Evolutionary conservation across 495 filamentous ascomycete genomes (phyloP), one percentile per base, ranked within the genome.

Genomic region (Xylaria bambusicola): DNA sequence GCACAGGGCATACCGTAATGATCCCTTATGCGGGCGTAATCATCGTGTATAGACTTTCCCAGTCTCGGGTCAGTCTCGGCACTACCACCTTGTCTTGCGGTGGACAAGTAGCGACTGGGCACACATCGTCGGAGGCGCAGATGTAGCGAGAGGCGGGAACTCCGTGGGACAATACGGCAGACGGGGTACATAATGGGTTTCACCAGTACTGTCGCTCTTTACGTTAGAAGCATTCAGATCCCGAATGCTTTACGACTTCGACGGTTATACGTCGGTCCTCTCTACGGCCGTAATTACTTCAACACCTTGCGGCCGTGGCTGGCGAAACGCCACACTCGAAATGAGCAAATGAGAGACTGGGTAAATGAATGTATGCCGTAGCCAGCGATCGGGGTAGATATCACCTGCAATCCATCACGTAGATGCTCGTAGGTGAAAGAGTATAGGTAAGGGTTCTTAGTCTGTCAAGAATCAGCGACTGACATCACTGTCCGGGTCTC

Each of bases 21-120:
- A 18, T 87, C 82, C 40, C 82, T 83, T 23, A 96, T 76, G 17
- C 75, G 68, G 4, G 91, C 89, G 72, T 89, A 97, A 53, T 95
- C 87, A 69, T 93, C 85, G 48, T 79, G 75, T 62, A 96, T 87
- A n/a, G 86, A 75, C 56, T 80, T 85, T 6, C 86, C 92, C 31
- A 88, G 66, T 49, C 86, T 86, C 9, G 87, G 84, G 62, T 90
- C 87, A 26, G 67, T 59, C 3, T 58, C 58, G 0, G 67, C 27
- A 17, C 70, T 68, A 44, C 70, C 65, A 60, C 71, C 60, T 26
- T 58, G 53, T 47, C 66, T 65, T 2, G 33, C 35, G 10, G 40
- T 58, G 17, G 53, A 36, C 8, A 44, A 29, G 36, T 20, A 26
- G 6, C 31, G 35, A 38, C 29, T 60, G 42, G 51, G 35, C 23